Conservation (phyloP, 2,329 filamentous ascomycete genomes). For the Fusarium lyarnte region DNA sequence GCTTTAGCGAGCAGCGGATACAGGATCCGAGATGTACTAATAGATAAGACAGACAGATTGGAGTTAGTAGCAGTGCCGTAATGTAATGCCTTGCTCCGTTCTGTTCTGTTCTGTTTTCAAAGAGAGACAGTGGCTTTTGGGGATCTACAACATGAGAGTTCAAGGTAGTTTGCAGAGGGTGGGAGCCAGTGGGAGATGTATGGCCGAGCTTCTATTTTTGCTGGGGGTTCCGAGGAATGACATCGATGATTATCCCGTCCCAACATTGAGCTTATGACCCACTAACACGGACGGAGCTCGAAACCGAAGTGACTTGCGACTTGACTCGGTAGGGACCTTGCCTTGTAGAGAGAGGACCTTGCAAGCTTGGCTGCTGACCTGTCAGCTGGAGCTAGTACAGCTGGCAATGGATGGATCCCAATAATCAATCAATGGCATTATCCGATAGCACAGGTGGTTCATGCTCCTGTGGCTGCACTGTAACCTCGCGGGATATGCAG, state of each 20-base stretch:
- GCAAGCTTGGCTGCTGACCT: neutral
- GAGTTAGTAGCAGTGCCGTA: neutral
- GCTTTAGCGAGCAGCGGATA: slow-evolving; percentile 13
- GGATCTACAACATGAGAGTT: slow-evolving; percentile 21
- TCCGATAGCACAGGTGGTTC: neutral
- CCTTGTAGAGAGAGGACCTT: neutral
- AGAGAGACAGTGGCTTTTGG: slow-evolving; percentile 3
- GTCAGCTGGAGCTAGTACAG: slow-evolving; percentile 2
- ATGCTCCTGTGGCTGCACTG: slow-evolving; percentile 7
- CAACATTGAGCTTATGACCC: slow-evolving; percentile 37
- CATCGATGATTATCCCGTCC: slow-evolving; percentile 34
- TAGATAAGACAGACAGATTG: neutral
- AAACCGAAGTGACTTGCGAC: neutral
- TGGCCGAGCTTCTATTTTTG: slow-evolving; percentile 25
- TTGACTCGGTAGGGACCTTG: neutral
- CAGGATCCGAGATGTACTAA: slow-evolving; percentile 17
- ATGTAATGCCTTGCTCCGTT: neutral
- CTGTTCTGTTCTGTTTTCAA: neutral
- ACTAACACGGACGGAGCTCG: neutral
- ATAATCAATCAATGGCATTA: neutral
- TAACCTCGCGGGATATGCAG: neutral
- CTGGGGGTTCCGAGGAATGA: slow-evolving; percentile 36
- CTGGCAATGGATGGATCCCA: neutral
- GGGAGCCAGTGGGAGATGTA: slow-evolving; percentile 17
- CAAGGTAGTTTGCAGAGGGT: slow-evolving; percentile 5